These are phyloP conservation scores for Massarina eburnea DNA, from an alignment of 2,329 filamentous ascomycete genomes.

Conservation along the genomic window DNA sequence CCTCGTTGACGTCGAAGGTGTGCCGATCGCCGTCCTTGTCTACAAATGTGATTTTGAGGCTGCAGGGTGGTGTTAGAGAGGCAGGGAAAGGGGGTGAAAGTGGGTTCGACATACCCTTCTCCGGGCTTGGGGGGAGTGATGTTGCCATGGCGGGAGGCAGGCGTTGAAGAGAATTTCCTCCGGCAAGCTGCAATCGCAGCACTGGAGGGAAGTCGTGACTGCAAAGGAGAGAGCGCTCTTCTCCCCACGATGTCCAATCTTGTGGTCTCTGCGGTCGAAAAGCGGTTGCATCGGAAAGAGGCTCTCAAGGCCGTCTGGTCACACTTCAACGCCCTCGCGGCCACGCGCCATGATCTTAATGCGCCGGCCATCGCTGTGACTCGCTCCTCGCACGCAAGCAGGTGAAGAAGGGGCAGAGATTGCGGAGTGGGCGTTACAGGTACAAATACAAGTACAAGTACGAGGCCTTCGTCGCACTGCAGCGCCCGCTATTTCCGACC, in stretches of 20 bases:
- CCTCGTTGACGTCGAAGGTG: constrained; percentile 77
- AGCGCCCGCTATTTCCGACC: too few relatives aligned
- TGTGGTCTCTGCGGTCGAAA: constrained; percentile 16
- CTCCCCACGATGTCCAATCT: background rate
- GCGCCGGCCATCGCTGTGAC: constrained; percentile 10
- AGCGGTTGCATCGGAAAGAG: constrained; percentile 1
- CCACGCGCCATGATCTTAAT: constrained; percentile 4
- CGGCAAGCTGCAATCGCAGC: constrained; percentile 5
- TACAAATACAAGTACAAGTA: background rate
- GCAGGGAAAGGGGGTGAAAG: constrained; percentile 1
- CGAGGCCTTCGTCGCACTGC: too few relatives aligned
- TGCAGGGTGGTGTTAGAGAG: constrained; percentile 46
- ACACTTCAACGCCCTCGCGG: constrained; percentile 9
- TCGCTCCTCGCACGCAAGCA: background rate
- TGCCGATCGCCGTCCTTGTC: constrained; percentile 82
- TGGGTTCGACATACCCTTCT: constrained; percentile 70
- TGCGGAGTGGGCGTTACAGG: constrained; percentile 10
- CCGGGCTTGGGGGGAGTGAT: constrained; percentile 81
- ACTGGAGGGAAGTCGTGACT: background rate
- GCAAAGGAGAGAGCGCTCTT: background rate
- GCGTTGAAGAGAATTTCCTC: constrained; percentile 67
- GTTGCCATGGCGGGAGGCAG: constrained; percentile 70
- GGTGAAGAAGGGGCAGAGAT: constrained; percentile 5
- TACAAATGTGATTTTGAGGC: constrained; percentile 86
- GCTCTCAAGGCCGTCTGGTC: background rate